phyloP scores from a whole-genome alignment of 192 early-diverging fungal species.

The Umbelopsis sp. region DNA sequence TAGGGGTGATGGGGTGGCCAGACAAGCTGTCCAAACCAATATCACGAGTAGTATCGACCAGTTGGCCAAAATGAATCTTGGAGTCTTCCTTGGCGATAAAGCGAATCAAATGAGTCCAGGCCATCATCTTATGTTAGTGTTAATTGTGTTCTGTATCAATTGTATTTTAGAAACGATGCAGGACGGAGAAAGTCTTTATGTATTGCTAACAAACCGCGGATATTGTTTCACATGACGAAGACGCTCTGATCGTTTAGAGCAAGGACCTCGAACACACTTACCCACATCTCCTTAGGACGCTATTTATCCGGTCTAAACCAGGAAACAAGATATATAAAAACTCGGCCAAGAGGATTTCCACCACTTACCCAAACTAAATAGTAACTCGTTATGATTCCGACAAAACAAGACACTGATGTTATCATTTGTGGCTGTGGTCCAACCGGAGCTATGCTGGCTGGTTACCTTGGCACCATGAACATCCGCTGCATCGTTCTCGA shows the following conservation, averaged over 20 bases:
- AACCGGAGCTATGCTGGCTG: slow-evolving; percentile 18
- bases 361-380: too few relatives aligned
- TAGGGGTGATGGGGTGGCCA: background rate
- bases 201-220: background rate
- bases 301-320: too few relatives aligned
- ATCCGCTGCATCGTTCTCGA: slow-evolving; percentile 1
- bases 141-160: background rate
- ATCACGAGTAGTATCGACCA: background rate
- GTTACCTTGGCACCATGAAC: slow-evolving; percentile 15
- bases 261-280: too few relatives aligned
- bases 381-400: background rate
- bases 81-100: slow-evolving; percentile 20
- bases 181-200: too few relatives aligned
- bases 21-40: slow-evolving; percentile 8
- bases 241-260: too few relatives aligned
- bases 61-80: background rate
- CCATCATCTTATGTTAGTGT: background rate
- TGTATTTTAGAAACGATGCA: background rate
- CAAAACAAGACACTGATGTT: slow-evolving; percentile 4
- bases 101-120: slow-evolving; percentile 17
- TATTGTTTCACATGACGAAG: too few relatives aligned
- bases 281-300: too few relatives aligned
- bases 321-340: too few relatives aligned
- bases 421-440: slow-evolving; percentile 13
- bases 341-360: too few relatives aligned